These are phyloP conservation scores for Cystoderma amianthinum DNA, from an alignment of 768 basidiomycete species.

Conservation along the genomic window DNA sequence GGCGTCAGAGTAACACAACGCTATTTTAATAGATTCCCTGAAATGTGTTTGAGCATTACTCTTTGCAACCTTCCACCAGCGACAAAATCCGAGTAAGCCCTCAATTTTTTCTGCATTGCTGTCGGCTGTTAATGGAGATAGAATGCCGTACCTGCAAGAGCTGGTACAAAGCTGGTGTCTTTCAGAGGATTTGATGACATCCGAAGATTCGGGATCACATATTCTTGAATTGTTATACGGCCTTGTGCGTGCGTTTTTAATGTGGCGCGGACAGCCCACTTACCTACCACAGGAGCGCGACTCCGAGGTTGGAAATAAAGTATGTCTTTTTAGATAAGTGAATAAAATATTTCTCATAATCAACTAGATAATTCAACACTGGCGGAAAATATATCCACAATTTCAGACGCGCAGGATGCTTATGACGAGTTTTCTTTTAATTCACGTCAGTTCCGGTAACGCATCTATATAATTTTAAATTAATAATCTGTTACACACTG, in stretches of 20 bases:
- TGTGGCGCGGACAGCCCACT: neutral
- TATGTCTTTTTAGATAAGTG: conserved; percentile 22
- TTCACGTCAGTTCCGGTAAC: conserved; percentile 42
- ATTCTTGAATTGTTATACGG: conserved; percentile 48
- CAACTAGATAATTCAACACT: conserved; percentile 55
- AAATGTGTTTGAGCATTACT: too few relatives aligned
- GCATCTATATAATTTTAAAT: conserved; percentile 1
- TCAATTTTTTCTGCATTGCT: too few relatives aligned
- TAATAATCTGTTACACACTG: neutral
- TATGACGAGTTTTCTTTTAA: conserved; percentile 46
- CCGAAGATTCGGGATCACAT: conserved; percentile 62
- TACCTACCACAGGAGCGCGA: conserved; percentile 35
- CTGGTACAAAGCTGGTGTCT: conserved; percentile 56
- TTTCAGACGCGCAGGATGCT: conserved; percentile 41
- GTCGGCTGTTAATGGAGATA: too few relatives aligned
- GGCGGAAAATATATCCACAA: conserved; percentile 53
- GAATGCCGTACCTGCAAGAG: too few relatives aligned
- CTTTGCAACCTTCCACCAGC: too few relatives aligned
- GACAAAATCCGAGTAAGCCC: too few relatives aligned
- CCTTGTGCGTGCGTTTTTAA: conserved; percentile 30
- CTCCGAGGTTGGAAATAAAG: conserved; percentile 58
- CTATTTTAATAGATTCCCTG: too few relatives aligned
- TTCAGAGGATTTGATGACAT: conserved; percentile 58
- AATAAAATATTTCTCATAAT: conserved; percentile 2
- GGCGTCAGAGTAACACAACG: too few relatives aligned